Conservation (phyloP, 2,329 filamentous ascomycete genomes). For the Epichloe coenophiala region DNA sequence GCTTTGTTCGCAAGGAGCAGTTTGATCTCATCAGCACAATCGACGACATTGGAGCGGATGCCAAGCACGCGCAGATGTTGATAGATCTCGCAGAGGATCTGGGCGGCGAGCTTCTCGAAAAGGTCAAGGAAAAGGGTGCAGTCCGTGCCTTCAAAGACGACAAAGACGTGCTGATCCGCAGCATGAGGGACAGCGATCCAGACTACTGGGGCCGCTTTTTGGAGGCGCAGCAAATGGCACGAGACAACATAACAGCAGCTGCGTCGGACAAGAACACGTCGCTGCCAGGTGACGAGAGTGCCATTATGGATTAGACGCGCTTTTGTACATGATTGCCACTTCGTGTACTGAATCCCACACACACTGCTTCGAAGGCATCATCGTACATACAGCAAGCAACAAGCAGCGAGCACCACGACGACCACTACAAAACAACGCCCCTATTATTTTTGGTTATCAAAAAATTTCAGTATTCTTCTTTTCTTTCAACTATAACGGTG, state of each 20-base stretch:
- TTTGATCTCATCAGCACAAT: slow-evolving; percentile 34
- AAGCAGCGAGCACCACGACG: too few species aligned
- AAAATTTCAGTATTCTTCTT: too few species aligned
- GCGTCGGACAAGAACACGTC: slow-evolving; percentile 12
- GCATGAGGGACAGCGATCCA: slow-evolving; percentile 47
- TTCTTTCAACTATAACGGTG: fast-evolving
- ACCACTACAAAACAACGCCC: too few species aligned
- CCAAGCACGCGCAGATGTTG: slow-evolving; percentile 38
- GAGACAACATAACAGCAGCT: slow-evolving; percentile 33
- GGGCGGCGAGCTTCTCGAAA: slow-evolving; percentile 43
- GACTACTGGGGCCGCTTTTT: slow-evolving; percentile 51
- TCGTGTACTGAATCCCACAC: too few species aligned
- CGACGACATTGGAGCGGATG: slow-evolving; percentile 36
- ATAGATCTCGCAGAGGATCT: slow-evolving; percentile 50
- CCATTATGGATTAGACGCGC: slow-evolving; percentile 24
- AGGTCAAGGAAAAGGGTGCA: slow-evolving; percentile 43
- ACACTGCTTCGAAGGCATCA: too few species aligned
- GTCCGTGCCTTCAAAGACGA: slow-evolving; percentile 49
- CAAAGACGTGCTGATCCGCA: slow-evolving; percentile 33
- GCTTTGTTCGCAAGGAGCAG: slow-evolving; percentile 38
- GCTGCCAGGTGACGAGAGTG: slow-evolving; percentile 23
- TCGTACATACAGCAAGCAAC: too few species aligned
- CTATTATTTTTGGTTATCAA: too few species aligned
- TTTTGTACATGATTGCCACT: too few species aligned
- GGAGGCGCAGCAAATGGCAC: slow-evolving; percentile 46